Base-by-base conservation (phyloP, 1,284 basidiomycete species). In the Pseudozyma sp. region DNA sequence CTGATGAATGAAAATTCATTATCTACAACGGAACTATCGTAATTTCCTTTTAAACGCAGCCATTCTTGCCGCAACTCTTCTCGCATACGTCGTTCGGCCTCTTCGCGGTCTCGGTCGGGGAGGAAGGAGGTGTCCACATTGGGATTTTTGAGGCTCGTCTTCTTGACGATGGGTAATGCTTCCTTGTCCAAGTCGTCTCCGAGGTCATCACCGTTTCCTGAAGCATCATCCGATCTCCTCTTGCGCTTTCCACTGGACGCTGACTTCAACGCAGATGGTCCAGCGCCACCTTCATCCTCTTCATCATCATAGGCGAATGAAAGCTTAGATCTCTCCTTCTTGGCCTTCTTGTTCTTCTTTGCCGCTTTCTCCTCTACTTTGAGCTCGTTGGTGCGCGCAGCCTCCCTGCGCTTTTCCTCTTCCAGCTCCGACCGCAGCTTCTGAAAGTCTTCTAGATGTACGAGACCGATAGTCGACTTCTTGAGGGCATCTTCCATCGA, bases 81-180 rank as follows among this genome's bases (percentile, higher is more conserved):
- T 36, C 97, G 88, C 84, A 95, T 91, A 51, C 89, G 89, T 8
- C 94, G 90, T 83, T 99, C 96, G 5, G 90, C 89, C 80, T 96
- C 94, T 83, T 99, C 97, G 9, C 97, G 91, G 36, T 96, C 94
- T 34, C 97, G 90, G 85, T 99, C 97, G 0, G 97, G 97, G 9
- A 99, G 89, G 87, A 99, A 99, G 1, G 95, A 97, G 0, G 97
- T 99, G 84, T 99, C 97, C 40, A 98, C 96, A 54, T 91, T 88
- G 0, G 97, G 97, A 79, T 99, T 98, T 88, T 99, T 99, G 81
- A 92, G 69, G 21, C 65, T 73, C 18, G 90, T 86, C 59, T 91
- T 90, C 86, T 95, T 95, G 25, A 50, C 42, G 18, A 58, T 54
- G 8, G 59, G 47, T 7, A n/a, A 40, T 5, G 49, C n/a, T 19